Conservation (phyloP, 352 stramenopile genomes). For the Phytophthora capsici region DNA sequence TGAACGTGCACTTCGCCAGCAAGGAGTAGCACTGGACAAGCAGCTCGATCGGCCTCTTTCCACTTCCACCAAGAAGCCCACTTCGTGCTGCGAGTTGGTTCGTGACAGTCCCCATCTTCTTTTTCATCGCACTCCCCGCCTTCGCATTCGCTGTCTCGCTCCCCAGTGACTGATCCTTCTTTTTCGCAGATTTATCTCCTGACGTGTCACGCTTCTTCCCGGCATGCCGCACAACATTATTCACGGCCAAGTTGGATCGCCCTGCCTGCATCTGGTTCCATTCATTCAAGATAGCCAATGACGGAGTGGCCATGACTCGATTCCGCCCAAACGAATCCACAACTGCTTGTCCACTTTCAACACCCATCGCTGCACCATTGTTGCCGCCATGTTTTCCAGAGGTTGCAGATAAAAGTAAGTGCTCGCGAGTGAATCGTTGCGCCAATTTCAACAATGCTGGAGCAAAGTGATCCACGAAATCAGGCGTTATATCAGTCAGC, state of each 20-base stretch:
- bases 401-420: conserved; percentile 68
- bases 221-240: conserved; percentile 78
- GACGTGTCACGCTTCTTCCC: conserved; percentile 67
- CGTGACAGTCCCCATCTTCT: conserved; percentile 37
- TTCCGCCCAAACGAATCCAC: conserved; percentile 83
- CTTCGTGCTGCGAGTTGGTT: conserved; percentile 31
- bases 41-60: conserved; percentile 79
- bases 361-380: conserved; percentile 37
- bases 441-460: conserved; percentile 82
- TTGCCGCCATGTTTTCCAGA: conserved; percentile 32
- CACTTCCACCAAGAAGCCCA: conserved; percentile 26
- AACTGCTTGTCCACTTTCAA: conserved; percentile 48
- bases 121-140: conserved; percentile 45
- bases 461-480: conserved; percentile 84
- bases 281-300: conserved; percentile 83
- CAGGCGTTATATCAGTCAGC: conserved; percentile 60
- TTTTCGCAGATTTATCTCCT: conserved; percentile 54
- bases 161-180: conserved; percentile 50
- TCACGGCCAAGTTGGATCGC: conserved; percentile 78
- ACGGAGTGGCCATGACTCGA: conserved; percentile 89
- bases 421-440: conserved; percentile 84
- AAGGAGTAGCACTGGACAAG: conserved; percentile 83
- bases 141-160: conserved; percentile 34
- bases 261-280: conserved; percentile 79
- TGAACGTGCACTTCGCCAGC: conserved; percentile 83